These are phyloP conservation scores for Daldinia eschscholtzii DNA, from an alignment of 2,329 filamentous ascomycete species.

Conservation along the genomic window DNA sequence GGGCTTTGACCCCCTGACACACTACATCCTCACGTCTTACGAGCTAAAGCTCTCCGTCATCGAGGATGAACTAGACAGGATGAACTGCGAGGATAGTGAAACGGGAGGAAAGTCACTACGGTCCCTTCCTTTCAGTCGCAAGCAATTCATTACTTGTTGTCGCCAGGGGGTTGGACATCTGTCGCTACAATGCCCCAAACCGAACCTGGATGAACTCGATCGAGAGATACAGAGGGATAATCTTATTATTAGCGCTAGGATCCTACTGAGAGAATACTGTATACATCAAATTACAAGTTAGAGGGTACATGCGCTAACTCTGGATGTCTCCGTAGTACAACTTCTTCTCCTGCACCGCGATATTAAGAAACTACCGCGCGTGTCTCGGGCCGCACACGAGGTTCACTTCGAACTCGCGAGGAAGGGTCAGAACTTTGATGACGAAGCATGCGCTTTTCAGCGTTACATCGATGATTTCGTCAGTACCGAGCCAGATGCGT, in stretches of 20 bases:
- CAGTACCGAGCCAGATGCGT: conserved; percentile 26
- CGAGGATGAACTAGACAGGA: conserved; percentile 32
- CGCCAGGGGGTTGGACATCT: conserved; percentile 17
- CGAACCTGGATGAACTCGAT: conserved; percentile 10
- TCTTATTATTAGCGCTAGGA: conserved; percentile 15
- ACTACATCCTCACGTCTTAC: conserved; percentile 23
- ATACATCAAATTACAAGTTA: neutral
- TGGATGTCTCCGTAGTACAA: neutral
- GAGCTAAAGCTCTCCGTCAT: conserved; percentile 39
- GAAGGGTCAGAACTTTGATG: conserved; percentile 30
- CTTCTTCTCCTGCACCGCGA: conserved; percentile 6
- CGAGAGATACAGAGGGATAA: conserved; percentile 33
- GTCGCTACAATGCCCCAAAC: neutral
- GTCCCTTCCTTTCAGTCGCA: conserved; percentile 40
- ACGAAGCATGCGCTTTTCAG: conserved; percentile 37
- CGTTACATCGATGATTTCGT: conserved; percentile 43
- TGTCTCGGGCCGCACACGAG: conserved; percentile 28
- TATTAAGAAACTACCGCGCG: conserved; percentile 28
- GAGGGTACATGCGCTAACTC: neutral
- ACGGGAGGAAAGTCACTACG: conserved; percentile 14
- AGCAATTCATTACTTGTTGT: conserved; percentile 35
- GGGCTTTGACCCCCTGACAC: conserved; percentile 31
- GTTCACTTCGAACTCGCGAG: conserved; percentile 21
- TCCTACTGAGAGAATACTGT: conserved; percentile 37
- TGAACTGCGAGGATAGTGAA: conserved; percentile 30